These are phyloP conservation scores for Leptodontidium sp. DNA, from an alignment of 2,329 filamentous ascomycete genomes.

Conservation along the genomic window DNA sequence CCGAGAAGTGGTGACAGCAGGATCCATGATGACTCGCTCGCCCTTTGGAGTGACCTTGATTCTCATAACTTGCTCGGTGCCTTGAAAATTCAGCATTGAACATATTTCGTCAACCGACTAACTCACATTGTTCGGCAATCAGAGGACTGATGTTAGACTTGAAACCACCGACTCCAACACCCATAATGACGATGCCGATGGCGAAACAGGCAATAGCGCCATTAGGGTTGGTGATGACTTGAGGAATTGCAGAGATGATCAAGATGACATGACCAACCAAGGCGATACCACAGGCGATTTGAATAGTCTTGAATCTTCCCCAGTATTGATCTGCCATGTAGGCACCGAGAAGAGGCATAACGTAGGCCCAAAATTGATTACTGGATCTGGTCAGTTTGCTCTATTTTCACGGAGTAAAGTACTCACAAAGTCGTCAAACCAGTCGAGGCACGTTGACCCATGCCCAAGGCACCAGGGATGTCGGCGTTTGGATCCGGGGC, in stretches of 20 bases:
- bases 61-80: conserved; percentile 33
- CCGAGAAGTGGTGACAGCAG: conserved; percentile 45
- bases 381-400: conserved; percentile 18
- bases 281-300: conserved; percentile 54
- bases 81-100: conserved; percentile 19
- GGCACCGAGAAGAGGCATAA: conserved; percentile 57
- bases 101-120: conserved; percentile 28
- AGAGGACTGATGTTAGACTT: conserved; percentile 50
- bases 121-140: conserved; percentile 41
- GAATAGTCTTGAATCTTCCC: conserved; percentile 69
- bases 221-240: conserved; percentile 51
- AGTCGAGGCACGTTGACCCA: conserved; percentile 58
- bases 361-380: conserved; percentile 50
- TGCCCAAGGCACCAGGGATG: conserved; percentile 51
- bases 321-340: conserved; percentile 65
- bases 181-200: conserved; percentile 56
- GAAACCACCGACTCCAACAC: conserved; percentile 55
- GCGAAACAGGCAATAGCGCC: conserved; percentile 58
- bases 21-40: conserved; percentile 47
- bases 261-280: conserved; percentile 63
- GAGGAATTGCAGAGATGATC: conserved; percentile 61
- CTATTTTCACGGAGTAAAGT: conserved; percentile 43
- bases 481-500: conserved; percentile 44
- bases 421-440: conserved; percentile 55
- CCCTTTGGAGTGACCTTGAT: conserved; percentile 42